Evolutionary conservation across 2,329 filamentous ascomycete genomes (phyloP).

Genomic region (Colletotrichum filicis): DNA sequence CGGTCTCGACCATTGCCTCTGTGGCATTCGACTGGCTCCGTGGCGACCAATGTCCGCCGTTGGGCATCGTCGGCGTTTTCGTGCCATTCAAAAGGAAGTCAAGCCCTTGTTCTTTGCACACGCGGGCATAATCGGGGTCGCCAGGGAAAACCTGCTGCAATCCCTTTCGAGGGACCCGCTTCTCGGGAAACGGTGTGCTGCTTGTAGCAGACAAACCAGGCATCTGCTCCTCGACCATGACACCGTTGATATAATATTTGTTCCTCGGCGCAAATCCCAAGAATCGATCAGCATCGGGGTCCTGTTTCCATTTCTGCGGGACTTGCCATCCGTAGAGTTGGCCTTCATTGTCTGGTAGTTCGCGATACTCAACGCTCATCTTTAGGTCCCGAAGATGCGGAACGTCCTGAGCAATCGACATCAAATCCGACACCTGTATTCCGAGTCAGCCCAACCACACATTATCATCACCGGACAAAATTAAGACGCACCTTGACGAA

Average conservation of each 20-base stretch:
- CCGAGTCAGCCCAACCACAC: conserved; percentile 33
- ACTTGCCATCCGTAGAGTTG: conserved; percentile 54
- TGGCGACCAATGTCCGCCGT: conserved; percentile 60
- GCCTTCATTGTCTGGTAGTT: conserved; percentile 64
- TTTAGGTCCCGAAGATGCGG: conserved; percentile 67
- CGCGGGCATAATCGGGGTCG: conserved; percentile 66
- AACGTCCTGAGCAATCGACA: conserved; percentile 67
- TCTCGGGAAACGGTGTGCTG: conserved; percentile 65
- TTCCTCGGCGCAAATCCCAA: conserved; percentile 65
- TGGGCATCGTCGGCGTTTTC: conserved; percentile 55
- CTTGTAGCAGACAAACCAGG: conserved; percentile 59
- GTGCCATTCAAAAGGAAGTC: conserved; percentile 61
- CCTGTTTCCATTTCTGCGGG: conserved; percentile 67
- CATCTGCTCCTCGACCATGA: conserved; percentile 61
- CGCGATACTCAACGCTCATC: conserved; percentile 68
- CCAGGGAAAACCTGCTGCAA: conserved; percentile 63
- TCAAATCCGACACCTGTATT: conserved; percentile 68
- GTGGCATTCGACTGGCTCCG: conserved; percentile 45
- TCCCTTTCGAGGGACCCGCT: conserved; percentile 65
- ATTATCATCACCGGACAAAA: too few relatives aligned
- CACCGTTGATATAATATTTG: conserved; percentile 69
- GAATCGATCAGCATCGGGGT: conserved; percentile 64
- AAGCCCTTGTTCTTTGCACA: conserved; percentile 69
- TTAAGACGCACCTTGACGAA: conserved; percentile 68
- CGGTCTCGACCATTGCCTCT: conserved; percentile 20